Base-by-base conservation (phyloP, 371 early-diverging fungal genomes). In the Smittium culicis region DNA sequence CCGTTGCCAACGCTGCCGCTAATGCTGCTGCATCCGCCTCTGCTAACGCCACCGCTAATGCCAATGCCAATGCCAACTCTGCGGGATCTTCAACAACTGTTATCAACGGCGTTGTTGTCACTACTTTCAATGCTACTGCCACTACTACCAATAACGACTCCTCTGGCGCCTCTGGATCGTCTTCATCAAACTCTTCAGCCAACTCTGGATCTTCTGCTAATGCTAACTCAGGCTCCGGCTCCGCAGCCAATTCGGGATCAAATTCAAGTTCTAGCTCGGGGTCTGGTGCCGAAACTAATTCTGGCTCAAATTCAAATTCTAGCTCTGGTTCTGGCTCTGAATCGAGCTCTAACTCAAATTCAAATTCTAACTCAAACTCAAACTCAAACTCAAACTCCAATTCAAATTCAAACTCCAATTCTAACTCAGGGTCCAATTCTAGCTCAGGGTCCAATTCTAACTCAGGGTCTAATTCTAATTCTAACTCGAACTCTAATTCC, bases 1-100 rank as follows among this genome's bases (percentile, higher is more conserved):
- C n/a, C n/a, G n/a, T n/a, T n/a, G n/a, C n/a, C n/a, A n/a, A n/a
- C 28, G 25, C 16, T 16, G 17, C 33, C 25, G 67, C 57, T 24
- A 67, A 73, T 1, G 75, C 74, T 60, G 59, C 45, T 28, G 65
- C 58, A 1, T 74, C 72, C n/a, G 20, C 45, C 16, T 70, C 70
- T 1, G 34, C 59, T n/a, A 16, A 63, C 33, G 1, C 34, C 57
- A 34, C 8, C 55, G 0, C 35, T 67, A 33, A 1, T 24, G 1
- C 67, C 71, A 60, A 8, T 8, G 32, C 27, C 27, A 27, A 14
- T 63, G 30, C 74, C 69, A 1, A 29, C 63, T 0, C 34, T 33
- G n/a, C 54, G n/a, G n/a, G n/a, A 20, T 54, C 54, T 17, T 54
- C 54, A 54, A 54, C 54, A 54, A 17, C 54, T 17, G 54, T 17